Conservation (phyloP, 768 basidiomycete genomes). For the Clavaria fumosa region DNA sequence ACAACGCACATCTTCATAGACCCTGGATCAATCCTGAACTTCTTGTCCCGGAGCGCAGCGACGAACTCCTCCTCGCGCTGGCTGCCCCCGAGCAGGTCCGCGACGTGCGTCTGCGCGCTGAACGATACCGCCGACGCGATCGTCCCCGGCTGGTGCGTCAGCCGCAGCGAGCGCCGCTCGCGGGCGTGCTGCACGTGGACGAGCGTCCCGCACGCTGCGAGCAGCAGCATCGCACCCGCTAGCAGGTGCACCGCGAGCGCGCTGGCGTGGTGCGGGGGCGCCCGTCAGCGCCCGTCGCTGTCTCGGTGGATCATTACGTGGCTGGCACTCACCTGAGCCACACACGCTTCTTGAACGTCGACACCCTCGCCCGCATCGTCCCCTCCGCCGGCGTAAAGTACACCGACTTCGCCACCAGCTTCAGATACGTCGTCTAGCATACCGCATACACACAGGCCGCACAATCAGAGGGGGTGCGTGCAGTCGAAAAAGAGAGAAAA, state of each 20-base stretch:
- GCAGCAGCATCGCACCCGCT: slow-evolving; percentile 25
- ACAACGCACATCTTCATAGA: slow-evolving; percentile 40
- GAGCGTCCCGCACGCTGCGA: slow-evolving; percentile 27
- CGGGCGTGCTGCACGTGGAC: slow-evolving; percentile 32
- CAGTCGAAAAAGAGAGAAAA: no score
- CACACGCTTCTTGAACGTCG: slow-evolving; percentile 30
- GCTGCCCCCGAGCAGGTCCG: slow-evolving; percentile 26
- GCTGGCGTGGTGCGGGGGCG: not conserved
- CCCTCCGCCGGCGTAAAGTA: slow-evolving; percentile 30
- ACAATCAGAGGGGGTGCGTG: not conserved
- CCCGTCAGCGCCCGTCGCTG: no score
- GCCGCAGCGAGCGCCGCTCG: slow-evolving; percentile 28
- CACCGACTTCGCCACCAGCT: slow-evolving; percentile 32
- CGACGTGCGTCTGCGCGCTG: slow-evolving; percentile 35
- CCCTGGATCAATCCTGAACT: slow-evolving; percentile 33
- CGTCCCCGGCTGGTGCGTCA: slow-evolving; percentile 36
- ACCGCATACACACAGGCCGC: not conserved
- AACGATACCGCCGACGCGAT: slow-evolving; percentile 42
- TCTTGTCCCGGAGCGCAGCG: slow-evolving; percentile 26
- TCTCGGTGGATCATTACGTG: no score
- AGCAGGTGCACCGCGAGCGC: slow-evolving; percentile 27
- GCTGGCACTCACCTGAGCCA: slow-evolving; percentile 28
- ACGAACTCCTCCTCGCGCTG: slow-evolving; percentile 26
- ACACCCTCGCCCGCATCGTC: slow-evolving; percentile 25
- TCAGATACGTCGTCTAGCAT: slow-evolving; percentile 30